A percentile compares a stretch with the other conserved stretches of the same genome.
Evolutionary conservation across 176 grass and related monocot genomes (phyloP).

Genomic region (Pharus latifolius): DNA sequence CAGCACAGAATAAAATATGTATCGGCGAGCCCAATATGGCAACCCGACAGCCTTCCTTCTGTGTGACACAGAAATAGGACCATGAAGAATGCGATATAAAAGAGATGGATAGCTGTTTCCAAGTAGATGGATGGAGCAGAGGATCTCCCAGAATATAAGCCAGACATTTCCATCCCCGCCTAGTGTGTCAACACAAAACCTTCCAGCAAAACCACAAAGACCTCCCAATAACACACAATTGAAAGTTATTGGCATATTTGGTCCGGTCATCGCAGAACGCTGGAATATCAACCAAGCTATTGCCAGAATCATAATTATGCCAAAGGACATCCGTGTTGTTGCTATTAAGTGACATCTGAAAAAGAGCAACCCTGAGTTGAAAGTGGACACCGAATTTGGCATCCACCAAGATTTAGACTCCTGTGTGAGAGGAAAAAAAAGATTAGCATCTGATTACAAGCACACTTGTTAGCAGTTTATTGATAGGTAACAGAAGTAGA

Average conservation of each 20-base stretch:
- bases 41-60: constrained; percentile 12
- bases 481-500: background rate
- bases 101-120: constrained; percentile 55
- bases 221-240: constrained; percentile 60
- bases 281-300: constrained; percentile 66
- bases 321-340: constrained; percentile 42
- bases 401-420: constrained; percentile 81
- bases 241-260: constrained; percentile 82
- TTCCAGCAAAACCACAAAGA: constrained; percentile 69
- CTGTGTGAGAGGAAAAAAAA: constrained; percentile 21
- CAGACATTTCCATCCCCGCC: constrained; percentile 66
- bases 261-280: constrained; percentile 38
- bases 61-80: constrained; percentile 42
- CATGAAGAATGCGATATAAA: constrained; percentile 50
- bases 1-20: constrained; percentile 47
- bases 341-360: constrained; percentile 69
- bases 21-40: constrained; percentile 58
- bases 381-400: constrained; percentile 54
- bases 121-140: constrained; percentile 73
- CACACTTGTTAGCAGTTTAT: background rate
- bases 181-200: constrained; percentile 65
- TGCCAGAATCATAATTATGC: constrained; percentile 55
- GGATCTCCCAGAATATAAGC: constrained; percentile 67
- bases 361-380: constrained; percentile 43
- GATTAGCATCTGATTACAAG: background rate